Evolutionary conservation across 805 yeast species (phyloP), one percentile per base, ranked within the genome.

Genomic region (Hanseniaspora nectarophila): DNA sequence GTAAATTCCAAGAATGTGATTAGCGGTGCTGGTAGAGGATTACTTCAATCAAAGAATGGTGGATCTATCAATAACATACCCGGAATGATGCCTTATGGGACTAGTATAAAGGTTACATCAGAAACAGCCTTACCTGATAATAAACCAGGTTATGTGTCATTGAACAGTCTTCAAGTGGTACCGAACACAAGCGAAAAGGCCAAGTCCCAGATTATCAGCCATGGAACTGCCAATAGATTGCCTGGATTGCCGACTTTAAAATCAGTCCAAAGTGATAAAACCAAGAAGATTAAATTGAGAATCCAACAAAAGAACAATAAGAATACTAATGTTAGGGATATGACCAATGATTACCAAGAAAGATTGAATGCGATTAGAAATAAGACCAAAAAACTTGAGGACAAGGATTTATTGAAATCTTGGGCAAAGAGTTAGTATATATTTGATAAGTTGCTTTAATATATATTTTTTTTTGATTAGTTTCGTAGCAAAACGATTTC

Each of bases 401-500:
- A 49, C 5, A 32, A 44, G 37, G 53, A 44, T 13, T 16, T 49
- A 8, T 13, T 49, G 43, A 49, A 49, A n/a, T 38, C 29, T 3
- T 49, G 53, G 53, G 33, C 46, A 2, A 34, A 34, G 18, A 34
- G 18, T 4, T 24, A 15, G 32, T 9, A n/a, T 3, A 23, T 9
- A 7, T 34, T 34, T 16, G n/a, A 34, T 40, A n/a, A 6, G 15
- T 12, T 13, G 5, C 4, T 13, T 5, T 6, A 37, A 5, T 12
- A 37, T 4, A 37, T 21, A 21, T 7, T 12, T 13, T 21, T 12
- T 37, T 20, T 20, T 9, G 8, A 12, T 40, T 33, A 48, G 13
- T 57, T 74, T 50, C 74, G 68, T 49, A 83, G 62, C 0, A 85
- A 80, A 39, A 86, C 67, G 48, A 86, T 82, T 58, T 62, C 64